Evolutionary conservation across 768 basidiomycete genomes (phyloP), one percentile per base, ranked within the genome.

Genomic region (Lactifluus echinatus): DNA sequence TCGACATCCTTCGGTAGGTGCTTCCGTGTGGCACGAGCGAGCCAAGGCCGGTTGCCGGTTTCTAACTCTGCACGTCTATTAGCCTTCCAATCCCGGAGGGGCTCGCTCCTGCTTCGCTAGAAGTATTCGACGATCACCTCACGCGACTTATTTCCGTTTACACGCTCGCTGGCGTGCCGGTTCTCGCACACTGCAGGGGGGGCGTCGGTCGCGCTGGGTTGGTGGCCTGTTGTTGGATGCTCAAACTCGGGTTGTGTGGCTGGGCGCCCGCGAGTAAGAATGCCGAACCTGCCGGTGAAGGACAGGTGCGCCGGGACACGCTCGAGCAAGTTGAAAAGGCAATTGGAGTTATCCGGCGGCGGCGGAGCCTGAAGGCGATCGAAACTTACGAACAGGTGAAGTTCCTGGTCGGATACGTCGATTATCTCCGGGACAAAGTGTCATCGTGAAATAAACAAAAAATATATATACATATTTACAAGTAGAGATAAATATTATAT

Each of bases 131-230:
- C 66, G 73, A 67, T 0, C 78, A 87, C 54, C 73, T 98, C 3
- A 74, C 76, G 7, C 73, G 76, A 43, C 69, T 95, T 53, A 84
- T 93, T 42, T 69, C 79, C 21, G 68, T 69, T 4, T 95, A 95
- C 66, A 87, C 93, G 0, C 74, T 93, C 3, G 73, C 72, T 5
- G 91, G 93, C 2, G 67, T 79, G 0, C 77, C 81, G 8, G 78
- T 93, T 8, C 77, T 95, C 11, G 87, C 87, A 12, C 95, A 97
- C 64, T 98, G 95, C 68, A 82, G 94, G 17, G 94, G 94, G 15
- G 95, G 95, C 3, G 87, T 98, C 7, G 94, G 94, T 2, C 81
- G 94, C 17, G 95, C 94, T 0, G 95, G 94, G 1, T 77, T 97
- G 24, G 77, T 97, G 44, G 93, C 93, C 2, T 90, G 87, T 63